A percentile compares a stretch with the other conserved stretches of the same genome.
phyloP scores from a whole-genome alignment of 164 flowering plant species.

The Sextonia rubra region DNA sequence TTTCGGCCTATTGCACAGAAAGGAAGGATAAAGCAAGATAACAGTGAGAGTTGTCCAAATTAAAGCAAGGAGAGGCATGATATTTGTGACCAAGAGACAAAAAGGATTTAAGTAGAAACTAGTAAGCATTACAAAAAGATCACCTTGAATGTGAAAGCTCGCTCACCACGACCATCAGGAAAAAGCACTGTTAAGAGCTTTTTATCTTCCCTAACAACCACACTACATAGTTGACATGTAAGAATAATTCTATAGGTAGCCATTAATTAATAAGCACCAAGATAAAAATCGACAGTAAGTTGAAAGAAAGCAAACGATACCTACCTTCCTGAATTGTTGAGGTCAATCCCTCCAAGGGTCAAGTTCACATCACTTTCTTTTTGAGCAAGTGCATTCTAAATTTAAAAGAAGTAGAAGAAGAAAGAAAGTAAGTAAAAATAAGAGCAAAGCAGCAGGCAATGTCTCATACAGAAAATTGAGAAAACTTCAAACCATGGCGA shows the following conservation, averaged over 20 bases:
- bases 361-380: slow-evolving; percentile 81
- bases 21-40: neutral
- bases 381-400: slow-evolving; percentile 69
- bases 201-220: slow-evolving; percentile 81
- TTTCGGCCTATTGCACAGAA: slow-evolving; percentile 67
- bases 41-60: slow-evolving; percentile 5
- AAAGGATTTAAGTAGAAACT: neutral
- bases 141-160: slow-evolving; percentile 97
- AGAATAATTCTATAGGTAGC: neutral
- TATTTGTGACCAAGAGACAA: neutral
- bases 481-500: neutral
- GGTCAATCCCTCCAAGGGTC: slow-evolving; percentile 98
- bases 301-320: slow-evolving; percentile 21
- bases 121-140: neutral
- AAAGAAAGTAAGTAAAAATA: too few relatives aligned
- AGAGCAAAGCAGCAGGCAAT: neutral
- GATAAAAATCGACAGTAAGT: slow-evolving; percentile 4
- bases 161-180: slow-evolving; percentile 95
- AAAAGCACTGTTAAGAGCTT: slow-evolving; percentile 90
- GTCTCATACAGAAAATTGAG: neutral
- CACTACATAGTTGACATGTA: slow-evolving; percentile 38
- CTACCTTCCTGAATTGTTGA: slow-evolving; percentile 99
- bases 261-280: neutral
- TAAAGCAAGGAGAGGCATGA: neutral
- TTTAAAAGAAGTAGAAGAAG: too few relatives aligned